Conservation (phyloP, 129 eudicot species). For the Saussurea involucrata region DNA sequence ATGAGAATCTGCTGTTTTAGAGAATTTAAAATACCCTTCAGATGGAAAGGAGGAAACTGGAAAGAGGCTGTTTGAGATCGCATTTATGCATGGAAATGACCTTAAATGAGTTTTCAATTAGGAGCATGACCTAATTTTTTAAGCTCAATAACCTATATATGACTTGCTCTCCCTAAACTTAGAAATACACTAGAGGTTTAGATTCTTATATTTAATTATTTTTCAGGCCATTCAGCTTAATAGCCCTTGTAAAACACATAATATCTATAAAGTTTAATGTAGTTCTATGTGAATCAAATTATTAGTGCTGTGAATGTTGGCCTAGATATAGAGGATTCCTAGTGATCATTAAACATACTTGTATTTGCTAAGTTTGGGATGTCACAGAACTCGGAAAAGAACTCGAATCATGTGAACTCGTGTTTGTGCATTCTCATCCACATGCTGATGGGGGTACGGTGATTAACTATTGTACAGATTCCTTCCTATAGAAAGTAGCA, state of each 20-base stretch:
- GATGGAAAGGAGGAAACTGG: background rate
- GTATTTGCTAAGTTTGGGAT: background rate
- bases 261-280: background rate
- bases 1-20: background rate
- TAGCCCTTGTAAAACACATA: background rate
- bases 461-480: conserved; percentile 21
- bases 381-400: background rate
- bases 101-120: background rate
- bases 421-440: conserved; percentile 31
- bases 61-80: background rate
- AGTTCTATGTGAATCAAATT: background rate
- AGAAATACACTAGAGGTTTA: background rate
- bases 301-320: conserved; percentile 15
- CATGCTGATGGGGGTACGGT: conserved; percentile 19
- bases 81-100: background rate
- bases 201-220: background rate
- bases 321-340: conserved; percentile 11
- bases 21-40: background rate
- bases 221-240: background rate
- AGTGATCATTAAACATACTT: background rate
- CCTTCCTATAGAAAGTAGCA: conserved; percentile 25
- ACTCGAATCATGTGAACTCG: conserved; percentile 17
- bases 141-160: background rate
- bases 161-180: background rate
- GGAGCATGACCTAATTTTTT: background rate